Evolutionary conservation across 192 early-diverging fungal genomes (phyloP).

Genomic region (Kappamyces sp.): DNA sequence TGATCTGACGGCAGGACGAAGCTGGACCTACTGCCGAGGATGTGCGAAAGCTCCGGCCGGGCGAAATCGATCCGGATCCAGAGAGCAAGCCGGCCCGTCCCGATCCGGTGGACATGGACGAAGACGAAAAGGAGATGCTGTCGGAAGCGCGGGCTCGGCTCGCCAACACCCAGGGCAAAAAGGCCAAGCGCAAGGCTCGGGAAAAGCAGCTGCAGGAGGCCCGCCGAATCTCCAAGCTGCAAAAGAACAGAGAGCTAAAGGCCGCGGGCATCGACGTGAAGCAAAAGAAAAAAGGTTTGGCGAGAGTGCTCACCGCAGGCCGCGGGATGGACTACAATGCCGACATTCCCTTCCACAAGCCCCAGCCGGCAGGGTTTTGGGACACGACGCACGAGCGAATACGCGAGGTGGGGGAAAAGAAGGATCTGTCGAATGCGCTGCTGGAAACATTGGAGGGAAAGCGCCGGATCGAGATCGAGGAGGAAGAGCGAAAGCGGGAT

Average conservation of each 20-base stretch:
- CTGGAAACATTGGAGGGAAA: slow-evolving; percentile 83
- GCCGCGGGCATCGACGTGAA: slow-evolving; percentile 86
- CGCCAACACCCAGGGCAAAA: slow-evolving; percentile 99
- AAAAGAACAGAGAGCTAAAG: slow-evolving; percentile 94
- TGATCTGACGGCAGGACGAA: slow-evolving; percentile 38
- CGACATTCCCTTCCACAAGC: slow-evolving; percentile 91
- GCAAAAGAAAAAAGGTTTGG: slow-evolving; percentile 49
- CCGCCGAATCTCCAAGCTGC: slow-evolving; percentile 75
- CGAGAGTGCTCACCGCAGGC: slow-evolving; percentile 43
- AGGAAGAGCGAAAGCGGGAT: slow-evolving; percentile 71
- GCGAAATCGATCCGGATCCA: slow-evolving; percentile 96
- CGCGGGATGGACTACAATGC: slow-evolving; percentile 85
- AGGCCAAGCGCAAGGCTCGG: slow-evolving; percentile 97
- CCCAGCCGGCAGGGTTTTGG: slow-evolving; percentile 84
- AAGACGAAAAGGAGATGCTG: slow-evolving; percentile 99
- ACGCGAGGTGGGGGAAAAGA: slow-evolving; percentile 52
- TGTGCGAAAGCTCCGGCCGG: slow-evolving; percentile 78
- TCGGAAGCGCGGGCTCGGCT: slow-evolving; percentile 94
- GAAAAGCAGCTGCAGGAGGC: slow-evolving; percentile 97
- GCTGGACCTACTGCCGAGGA: slow-evolving; percentile 76
- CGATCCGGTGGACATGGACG: slow-evolving; percentile 99
- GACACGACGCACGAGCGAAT: slow-evolving; percentile 82
- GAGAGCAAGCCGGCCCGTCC: slow-evolving; percentile 95
- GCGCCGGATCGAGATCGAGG: slow-evolving; percentile 74
- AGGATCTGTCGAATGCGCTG: slow-evolving; percentile 57